Evolutionary conservation across 805 yeast genomes (phyloP), one percentile per base, ranked within the genome.

Genomic region (Danielozyma ontarioensis): DNA sequence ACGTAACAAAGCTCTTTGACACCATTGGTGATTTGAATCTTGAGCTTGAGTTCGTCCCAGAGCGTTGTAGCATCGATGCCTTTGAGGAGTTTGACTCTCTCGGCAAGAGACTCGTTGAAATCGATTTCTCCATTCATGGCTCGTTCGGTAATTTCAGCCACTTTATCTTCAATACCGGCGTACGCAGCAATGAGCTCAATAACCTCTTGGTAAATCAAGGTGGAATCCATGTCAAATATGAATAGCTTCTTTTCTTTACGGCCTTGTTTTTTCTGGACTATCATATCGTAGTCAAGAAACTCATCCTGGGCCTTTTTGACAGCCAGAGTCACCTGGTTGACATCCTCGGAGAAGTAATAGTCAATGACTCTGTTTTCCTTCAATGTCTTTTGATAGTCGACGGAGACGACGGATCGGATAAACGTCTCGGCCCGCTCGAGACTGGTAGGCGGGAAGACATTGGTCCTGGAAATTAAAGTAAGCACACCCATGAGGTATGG

Each of bases 71-170:
- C 72, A 33, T 82, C 77, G 17, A 90, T 81, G 3, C 98, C 98
- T 52, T 78, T 78, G 41, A 93, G 68, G n/a, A 93, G 67, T 14
- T 63, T 59, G 6, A 87, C 97, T 36, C 99, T 74, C 53, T 76
- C 76, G 1, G 68, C 67, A 30, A 93, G 64, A 0, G 96, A 85
- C 45, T 83, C 85, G 41, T 75, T 78, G 68, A 93, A 93, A 55
- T 93, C 97, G 13, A 93, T 65, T 53, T 90, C 96, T 17, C 97
- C 97, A 48, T 90, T 89, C 99, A 93, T 93, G 14, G 98, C 97
- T 17, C 86, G 71, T 25, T 83, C 86, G 2, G 99, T 93, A 47
- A 93, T 89, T 19, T 72, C 83, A 4, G 90, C 83, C 5, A 93
- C 98, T 55, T 86, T 69, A 4, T 72, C 78, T 51, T 93, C 96